These are phyloP conservation scores for Westerdykella sp. DNA, from an alignment of 2,329 filamentous ascomycete species.

Conservation along the genomic window DNA sequence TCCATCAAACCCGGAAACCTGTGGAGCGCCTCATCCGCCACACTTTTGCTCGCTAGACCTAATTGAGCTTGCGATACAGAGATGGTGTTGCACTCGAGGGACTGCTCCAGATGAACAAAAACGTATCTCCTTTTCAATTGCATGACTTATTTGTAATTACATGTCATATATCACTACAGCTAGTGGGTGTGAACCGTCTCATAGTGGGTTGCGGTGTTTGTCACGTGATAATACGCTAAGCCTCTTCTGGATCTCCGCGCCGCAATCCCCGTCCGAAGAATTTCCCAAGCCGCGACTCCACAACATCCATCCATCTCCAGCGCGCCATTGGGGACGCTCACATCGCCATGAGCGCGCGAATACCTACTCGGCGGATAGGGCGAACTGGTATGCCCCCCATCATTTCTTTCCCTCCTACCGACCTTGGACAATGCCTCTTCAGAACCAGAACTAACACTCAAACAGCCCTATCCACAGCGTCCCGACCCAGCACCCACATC, in stretches of 20 bases:
- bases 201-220: too few species aligned
- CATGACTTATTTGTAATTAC: too few species aligned
- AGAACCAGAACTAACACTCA: neutral
- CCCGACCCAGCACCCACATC: conserved; percentile 14
- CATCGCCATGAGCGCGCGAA: conserved; percentile 57
- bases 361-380: conserved; percentile 57
- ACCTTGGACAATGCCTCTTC: neutral
- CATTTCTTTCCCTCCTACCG: neutral
- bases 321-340: conserved; percentile 18
- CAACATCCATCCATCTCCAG: conserved; percentile 13
- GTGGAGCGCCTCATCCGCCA: too few species aligned
- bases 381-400: conserved; percentile 49
- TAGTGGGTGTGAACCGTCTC: too few species aligned
- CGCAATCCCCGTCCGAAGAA: conserved; percentile 7
- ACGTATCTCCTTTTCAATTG: too few species aligned
- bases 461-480: conserved; percentile 7
- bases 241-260: neutral
- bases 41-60: too few species aligned
- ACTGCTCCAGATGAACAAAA: too few species aligned
- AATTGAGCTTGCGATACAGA: too few species aligned
- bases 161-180: too few species aligned
- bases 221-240: neutral
- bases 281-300: conserved; percentile 9
- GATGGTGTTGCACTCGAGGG: too few species aligned
- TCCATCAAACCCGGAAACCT: too few species aligned